Evolutionary conservation across 768 basidiomycete species (phyloP), one percentile per base, ranked within the genome.

Genomic region (Psilocybe cyanescens): DNA sequence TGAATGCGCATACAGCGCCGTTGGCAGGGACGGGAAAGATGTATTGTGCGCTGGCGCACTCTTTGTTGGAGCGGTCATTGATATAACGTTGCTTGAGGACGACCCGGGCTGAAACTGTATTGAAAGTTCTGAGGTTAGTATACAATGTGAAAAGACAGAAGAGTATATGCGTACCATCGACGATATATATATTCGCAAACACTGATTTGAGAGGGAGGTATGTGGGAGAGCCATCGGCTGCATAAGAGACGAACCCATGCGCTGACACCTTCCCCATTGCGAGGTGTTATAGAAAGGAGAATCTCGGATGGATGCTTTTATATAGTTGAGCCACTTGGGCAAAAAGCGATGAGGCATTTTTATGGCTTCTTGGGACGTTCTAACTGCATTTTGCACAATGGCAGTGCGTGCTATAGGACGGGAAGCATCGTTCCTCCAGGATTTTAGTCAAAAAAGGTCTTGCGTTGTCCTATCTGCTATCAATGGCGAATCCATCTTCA

Each of bases 1-100:
- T 60, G 47, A 60, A 60, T 1, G 47, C 54, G 17, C 59, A 60
- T 33, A 60, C 59, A n/a, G 59, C 54, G 5, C 59, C 59, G 28
- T 55, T 50, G 1, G 59, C 59, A 30, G 59, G 59, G 4, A 60
- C 54, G 4, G 59, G 59, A 55, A 60, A 60, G 8, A 50, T 54
- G 28, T 55, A 55, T 31, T 60, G 59, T 9, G 59, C 35, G 6
- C 46, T 48, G 4, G 54, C 46, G 16, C 33, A 60, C 46, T 35
- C 8, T 24, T 29, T 35, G 31, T 29, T 17, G 30, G 41, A 33
- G 35, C 17, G 19, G 30, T 41, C 48, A 30, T 55, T 60, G 47
- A 19, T 16, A 44, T 60, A 60, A 11, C 48, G 28, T 47, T 60
- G 59, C 1, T 33, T 60, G 14, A 60, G 54, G n/a, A 55, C 35